Base-by-base conservation (phyloP, 1,284 basidiomycete species). In the Ceratobasidium theobromae region DNA sequence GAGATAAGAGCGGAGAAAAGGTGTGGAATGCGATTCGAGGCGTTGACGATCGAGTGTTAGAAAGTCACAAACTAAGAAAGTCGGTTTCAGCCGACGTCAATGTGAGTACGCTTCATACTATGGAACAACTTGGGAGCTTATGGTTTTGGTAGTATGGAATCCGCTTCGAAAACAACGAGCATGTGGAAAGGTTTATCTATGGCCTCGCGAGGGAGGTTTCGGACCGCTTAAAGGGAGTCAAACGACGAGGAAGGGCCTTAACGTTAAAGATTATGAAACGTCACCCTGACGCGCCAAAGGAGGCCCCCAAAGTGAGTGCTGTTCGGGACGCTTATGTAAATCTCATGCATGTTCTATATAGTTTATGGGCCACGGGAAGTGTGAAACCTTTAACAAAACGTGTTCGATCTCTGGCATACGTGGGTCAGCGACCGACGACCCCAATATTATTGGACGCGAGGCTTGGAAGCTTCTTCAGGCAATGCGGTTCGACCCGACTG, bases 351-450 rank as follows among this genome's bases (percentile, higher is more conserved):
- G 25, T 4, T 45, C 12, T 33, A 18, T 58, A 4, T 73, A 93
- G 90, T 98, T 98, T 70, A 81, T 98, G 71, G 96, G 96, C 0
- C 95, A 98, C 73, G 96, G 96, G 0, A 77, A 83, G 9, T 98
- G 95, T 75, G 87, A 95, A 62, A 82, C 86, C 0, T 90, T 88
- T 77, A 94, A 86, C 74, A 91, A 89, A 73, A 89, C 91, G 70
- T 78, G 78, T 0, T 76, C 84, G 1, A 78, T 95, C 1, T 77
- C 80, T 6, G 86, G 80, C 2, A 78, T 80, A 2, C 81, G 80
- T 8, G 88, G 88, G 1, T 78, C 78, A 23, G 86, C 92, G 1
- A 94, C 92, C 0, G 87, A 86, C 73, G 87, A 96, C 70, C 78
- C 82, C 1, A 80, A 77, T 43, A 76, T 86, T 48, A 89, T 99